Evolutionary conservation across 768 basidiomycete genomes (phyloP).

Genomic region (Russula ochroleuca): DNA sequence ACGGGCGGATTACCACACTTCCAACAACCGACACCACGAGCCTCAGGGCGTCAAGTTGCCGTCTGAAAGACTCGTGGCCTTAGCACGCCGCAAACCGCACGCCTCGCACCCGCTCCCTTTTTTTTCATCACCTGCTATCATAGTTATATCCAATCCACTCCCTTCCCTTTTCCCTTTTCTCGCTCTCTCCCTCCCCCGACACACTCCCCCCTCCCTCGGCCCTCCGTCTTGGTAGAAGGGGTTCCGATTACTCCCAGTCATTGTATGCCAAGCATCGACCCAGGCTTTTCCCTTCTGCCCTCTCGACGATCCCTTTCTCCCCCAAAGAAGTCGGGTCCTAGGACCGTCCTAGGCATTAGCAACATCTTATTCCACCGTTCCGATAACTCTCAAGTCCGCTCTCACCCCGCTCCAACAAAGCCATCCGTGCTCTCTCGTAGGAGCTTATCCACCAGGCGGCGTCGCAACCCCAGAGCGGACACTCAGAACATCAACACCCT

Average conservation of each 20-base stretch:
- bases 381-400: slow-evolving; percentile 29
- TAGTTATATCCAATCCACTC: slow-evolving; percentile 24
- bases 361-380: slow-evolving; percentile 35
- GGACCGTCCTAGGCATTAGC: slow-evolving; percentile 46
- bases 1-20: slow-evolving; percentile 6
- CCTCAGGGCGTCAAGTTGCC: slow-evolving; percentile 22
- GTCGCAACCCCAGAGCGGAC: slow-evolving; percentile 38
- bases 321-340: slow-evolving; percentile 41
- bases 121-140: slow-evolving; percentile 25
- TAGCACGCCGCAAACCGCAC: slow-evolving; percentile 36
- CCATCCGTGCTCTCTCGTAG: slow-evolving; percentile 37
- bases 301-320: slow-evolving; percentile 31
- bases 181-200: slow-evolving; percentile 29
- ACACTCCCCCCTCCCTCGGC: slow-evolving; percentile 30
- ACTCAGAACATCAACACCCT: slow-evolving; percentile 40
- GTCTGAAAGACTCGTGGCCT: slow-evolving; percentile 37
- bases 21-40: slow-evolving; percentile 28
- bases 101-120: slow-evolving; percentile 31
- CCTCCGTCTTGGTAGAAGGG: slow-evolving; percentile 31
- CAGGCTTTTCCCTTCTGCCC: slow-evolving; percentile 33
- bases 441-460: slow-evolving; percentile 38
- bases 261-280: slow-evolving; percentile 45
- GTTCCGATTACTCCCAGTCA: slow-evolving; percentile 27
- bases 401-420: slow-evolving; percentile 31
- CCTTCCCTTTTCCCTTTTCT: slow-evolving; percentile 29